These are phyloP conservation scores for Pseudogymnoascus sp. DNA, from an alignment of 2,329 filamentous ascomycete genomes.

Conservation along the genomic window DNA sequence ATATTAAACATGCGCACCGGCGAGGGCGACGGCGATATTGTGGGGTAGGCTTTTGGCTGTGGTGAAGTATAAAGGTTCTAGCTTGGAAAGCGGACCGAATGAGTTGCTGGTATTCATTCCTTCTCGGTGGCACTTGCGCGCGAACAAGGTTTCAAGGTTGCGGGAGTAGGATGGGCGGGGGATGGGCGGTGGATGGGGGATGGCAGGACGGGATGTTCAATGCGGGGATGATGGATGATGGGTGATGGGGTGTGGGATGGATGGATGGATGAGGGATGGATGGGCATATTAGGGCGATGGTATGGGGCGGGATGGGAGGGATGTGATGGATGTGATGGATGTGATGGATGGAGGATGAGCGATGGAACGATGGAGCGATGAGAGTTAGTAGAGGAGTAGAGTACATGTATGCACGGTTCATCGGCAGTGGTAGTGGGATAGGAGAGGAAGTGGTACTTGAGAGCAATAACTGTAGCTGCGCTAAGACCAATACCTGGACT, in stretches of 20 bases:
- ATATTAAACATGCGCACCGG: background rate
- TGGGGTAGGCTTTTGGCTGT: background rate
- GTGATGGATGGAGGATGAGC: background rate
- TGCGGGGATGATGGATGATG: background rate
- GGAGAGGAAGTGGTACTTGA: background rate
- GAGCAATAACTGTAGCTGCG: too few relatives aligned
- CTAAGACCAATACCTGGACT: background rate
- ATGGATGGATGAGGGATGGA: background rate
- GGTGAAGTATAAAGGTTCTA: background rate
- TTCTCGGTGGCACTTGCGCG: background rate
- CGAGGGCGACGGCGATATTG: background rate
- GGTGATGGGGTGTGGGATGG: background rate
- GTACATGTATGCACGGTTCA: background rate
- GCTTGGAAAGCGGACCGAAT: slow-evolving; percentile 1
- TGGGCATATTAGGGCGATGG: background rate
- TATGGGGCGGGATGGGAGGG: background rate
- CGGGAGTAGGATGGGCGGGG: background rate
- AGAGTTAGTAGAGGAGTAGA: background rate
- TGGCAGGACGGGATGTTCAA: background rate
- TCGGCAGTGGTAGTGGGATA: background rate
- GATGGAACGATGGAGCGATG: background rate
- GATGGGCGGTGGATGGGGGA: background rate
- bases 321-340: too few relatives aligned
- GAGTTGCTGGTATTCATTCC: background rate
- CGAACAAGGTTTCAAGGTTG: background rate